These are phyloP conservation scores for Thecaphora thlaspeos DNA, from an alignment of 1,284 basidiomycete genomes.

Conservation along the genomic window DNA sequence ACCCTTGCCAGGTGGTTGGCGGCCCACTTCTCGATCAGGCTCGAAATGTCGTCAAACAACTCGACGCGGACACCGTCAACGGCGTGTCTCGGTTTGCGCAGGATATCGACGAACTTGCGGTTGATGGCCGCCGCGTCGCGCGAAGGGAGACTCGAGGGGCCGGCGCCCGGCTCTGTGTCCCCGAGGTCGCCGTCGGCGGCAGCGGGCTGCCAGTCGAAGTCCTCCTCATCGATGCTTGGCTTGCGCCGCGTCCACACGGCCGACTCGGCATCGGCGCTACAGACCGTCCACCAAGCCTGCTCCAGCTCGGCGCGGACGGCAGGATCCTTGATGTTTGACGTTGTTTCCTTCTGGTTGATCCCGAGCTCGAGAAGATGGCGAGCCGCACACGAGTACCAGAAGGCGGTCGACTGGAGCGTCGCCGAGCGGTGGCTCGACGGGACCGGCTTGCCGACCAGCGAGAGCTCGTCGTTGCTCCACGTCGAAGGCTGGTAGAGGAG, in stretches of 20 bases:
- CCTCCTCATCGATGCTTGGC: constrained; percentile 64
- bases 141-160: constrained; percentile 14
- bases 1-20: constrained; percentile 72
- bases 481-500: constrained; percentile 29
- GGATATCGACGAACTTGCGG: constrained; percentile 71
- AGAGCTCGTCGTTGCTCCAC: constrained; percentile 22
- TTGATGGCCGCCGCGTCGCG: constrained; percentile 63
- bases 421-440: constrained; percentile 19
- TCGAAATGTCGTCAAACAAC: constrained; percentile 65
- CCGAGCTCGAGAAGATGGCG: constrained; percentile 43
- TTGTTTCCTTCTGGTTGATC: constrained; percentile 37
- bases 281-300: constrained; percentile 77
- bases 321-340: constrained; percentile 31
- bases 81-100: constrained; percentile 75
- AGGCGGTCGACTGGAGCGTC: constrained; percentile 24
- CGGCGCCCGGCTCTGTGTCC: too few relatives aligned
- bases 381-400: constrained; percentile 40
- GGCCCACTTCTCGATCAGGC: constrained; percentile 71
- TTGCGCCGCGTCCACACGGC: constrained; percentile 67
- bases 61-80: constrained; percentile 73
- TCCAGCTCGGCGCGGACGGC: constrained; percentile 24
- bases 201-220: constrained; percentile 15
- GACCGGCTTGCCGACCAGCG: constrained; percentile 17
- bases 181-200: too few relatives aligned
- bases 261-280: constrained; percentile 66